Evolutionary conservation across 2,329 filamentous ascomycete genomes (phyloP).

Genomic region (Aspergillus pseudoviridinutans): DNA sequence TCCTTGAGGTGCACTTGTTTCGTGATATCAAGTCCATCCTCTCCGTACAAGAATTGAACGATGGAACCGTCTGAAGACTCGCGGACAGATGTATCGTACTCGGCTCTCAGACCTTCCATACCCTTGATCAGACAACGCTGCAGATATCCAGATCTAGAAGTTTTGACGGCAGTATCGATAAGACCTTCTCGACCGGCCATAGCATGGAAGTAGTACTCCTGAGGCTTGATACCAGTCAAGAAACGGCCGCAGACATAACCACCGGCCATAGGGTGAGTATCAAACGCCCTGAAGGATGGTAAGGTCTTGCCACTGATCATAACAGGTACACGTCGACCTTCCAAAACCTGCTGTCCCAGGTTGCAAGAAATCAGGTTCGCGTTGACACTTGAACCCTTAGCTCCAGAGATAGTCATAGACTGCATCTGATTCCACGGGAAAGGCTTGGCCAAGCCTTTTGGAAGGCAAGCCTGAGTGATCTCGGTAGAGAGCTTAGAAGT

Average conservation of each 20-base stretch:
- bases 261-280: slow-evolving; percentile 82
- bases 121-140: slow-evolving; percentile 98
- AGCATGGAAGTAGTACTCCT: slow-evolving; percentile 99
- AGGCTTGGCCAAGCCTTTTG: slow-evolving; percentile 76
- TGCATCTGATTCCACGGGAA: slow-evolving; percentile 99
- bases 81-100: slow-evolving; percentile 90
- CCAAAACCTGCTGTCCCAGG: slow-evolving; percentile 90
- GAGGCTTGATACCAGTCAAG: slow-evolving; percentile 93
- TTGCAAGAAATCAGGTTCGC: slow-evolving; percentile 98
- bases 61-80: slow-evolving; percentile 84
- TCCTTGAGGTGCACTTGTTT: slow-evolving; percentile 90
- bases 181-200: slow-evolving; percentile 98
- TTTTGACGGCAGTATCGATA: slow-evolving; percentile 98
- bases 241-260: slow-evolving; percentile 95
- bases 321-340: slow-evolving; percentile 87
- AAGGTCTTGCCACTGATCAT: slow-evolving; percentile 98
- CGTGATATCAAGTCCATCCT: slow-evolving; percentile 89
- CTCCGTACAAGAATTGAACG: slow-evolving; percentile 93
- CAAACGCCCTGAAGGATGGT: slow-evolving; percentile 89
- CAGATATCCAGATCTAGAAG: slow-evolving; percentile 90
- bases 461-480: slow-evolving; percentile 76
- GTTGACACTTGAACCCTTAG: slow-evolving; percentile 89
- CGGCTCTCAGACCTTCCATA: slow-evolving; percentile 88
- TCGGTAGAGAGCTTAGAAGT: slow-evolving; percentile 68
- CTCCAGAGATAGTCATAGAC: slow-evolving; percentile 94